Percentiles rank a stretch among this genome's conserved stretches.
Evolutionary conservation across 495 filamentous ascomycete genomes (phyloP).

Genomic region (Talaromyces ruber): DNA sequence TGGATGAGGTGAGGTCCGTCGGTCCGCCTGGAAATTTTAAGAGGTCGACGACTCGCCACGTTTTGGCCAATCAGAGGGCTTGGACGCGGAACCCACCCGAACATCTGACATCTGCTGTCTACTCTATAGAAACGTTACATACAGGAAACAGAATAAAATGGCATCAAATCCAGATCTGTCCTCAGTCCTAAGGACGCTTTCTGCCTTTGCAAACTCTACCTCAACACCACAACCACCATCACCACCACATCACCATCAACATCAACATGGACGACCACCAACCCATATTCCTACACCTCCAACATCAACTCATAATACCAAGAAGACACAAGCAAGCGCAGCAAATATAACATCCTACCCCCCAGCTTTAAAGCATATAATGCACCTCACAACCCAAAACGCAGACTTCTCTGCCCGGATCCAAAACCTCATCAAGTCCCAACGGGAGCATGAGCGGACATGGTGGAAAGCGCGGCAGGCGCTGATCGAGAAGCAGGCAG

Average conservation of each 20-base stretch:
- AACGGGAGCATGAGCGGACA: slow-evolving; percentile 54
- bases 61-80: not conserved
- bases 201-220: slow-evolving; percentile 25
- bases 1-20: slow-evolving; percentile 8
- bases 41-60: not conserved
- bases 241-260: not conserved
- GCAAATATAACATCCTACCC: slow-evolving; percentile 58
- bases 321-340: slow-evolving; percentile 14
- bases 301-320: not conserved
- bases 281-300: not conserved
- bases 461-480: slow-evolving; percentile 52
- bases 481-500: slow-evolving; percentile 40
- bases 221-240: not conserved
- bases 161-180: slow-evolving; percentile 34
- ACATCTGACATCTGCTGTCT: not conserved
- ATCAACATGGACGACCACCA: not conserved
- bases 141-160: not conserved
- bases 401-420: slow-evolving; percentile 27
- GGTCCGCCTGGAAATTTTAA: slow-evolving; percentile 30
- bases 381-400: slow-evolving; percentile 45
- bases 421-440: slow-evolving; percentile 50
- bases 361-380: slow-evolving; percentile 52
- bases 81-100: not conserved
- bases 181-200: slow-evolving; percentile 44
- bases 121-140: not conserved